Percentiles rank a stretch among this genome's conserved stretches.
Evolutionary conservation across 2,329 filamentous ascomycete species (phyloP).

Genomic region (Paecilomyces variotii): DNA sequence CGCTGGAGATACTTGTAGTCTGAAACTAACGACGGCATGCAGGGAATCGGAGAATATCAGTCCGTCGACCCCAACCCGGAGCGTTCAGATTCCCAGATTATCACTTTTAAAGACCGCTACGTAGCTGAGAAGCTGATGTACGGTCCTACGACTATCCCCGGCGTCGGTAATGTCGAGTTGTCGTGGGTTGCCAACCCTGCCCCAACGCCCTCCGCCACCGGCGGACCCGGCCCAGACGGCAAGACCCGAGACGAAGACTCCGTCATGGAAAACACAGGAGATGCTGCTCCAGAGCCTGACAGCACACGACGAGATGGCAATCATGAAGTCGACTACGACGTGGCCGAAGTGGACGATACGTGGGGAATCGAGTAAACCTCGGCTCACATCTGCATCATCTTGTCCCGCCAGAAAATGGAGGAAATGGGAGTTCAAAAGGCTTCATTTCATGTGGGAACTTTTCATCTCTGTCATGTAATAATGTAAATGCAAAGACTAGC

Average conservation of each 20-base stretch:
- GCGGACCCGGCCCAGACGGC: constrained; percentile 10
- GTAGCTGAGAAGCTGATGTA: constrained; percentile 50
- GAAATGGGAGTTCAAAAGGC: neutral
- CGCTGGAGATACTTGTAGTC: constrained; percentile 1
- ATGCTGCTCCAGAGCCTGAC: constrained; percentile 9
- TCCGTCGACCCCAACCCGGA: constrained; percentile 36
- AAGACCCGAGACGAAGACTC: constrained; percentile 23
- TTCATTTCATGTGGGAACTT: neutral
- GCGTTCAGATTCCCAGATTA: constrained; percentile 31
- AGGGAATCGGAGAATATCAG: constrained; percentile 41
- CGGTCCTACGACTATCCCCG: constrained; percentile 40
- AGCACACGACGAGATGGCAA: constrained; percentile 12
- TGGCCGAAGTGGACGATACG: constrained; percentile 41
- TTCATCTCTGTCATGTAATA: neutral
- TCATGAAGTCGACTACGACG: constrained; percentile 42
- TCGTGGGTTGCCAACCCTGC: constrained; percentile 43
- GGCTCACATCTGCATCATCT: neutral
- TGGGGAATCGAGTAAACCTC: constrained; percentile 25
- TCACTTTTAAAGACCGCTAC: constrained; percentile 42
- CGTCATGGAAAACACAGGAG: constrained; percentile 20
- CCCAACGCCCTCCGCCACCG: constrained; percentile 14
- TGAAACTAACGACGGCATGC: constrained; percentile 7
- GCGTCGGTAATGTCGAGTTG: constrained; percentile 47
- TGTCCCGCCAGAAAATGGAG: neutral
- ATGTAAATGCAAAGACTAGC: neutral